Base-by-base conservation (phyloP, 768 basidiomycete species). In the Xanthoconium purpureum region DNA sequence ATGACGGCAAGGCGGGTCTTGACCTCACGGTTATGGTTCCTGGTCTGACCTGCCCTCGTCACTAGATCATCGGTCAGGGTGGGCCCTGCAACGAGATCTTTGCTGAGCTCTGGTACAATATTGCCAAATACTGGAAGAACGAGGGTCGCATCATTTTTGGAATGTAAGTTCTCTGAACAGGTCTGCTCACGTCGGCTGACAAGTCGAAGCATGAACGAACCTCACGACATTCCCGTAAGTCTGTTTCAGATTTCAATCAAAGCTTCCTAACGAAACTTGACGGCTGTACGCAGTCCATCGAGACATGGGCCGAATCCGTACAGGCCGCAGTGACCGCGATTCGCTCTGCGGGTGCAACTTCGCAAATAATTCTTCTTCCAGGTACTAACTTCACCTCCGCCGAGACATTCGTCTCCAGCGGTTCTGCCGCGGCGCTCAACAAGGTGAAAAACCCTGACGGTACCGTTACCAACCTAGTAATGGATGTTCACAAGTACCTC, bases 401-500 rank as follows among this genome's bases (percentile, higher is more conserved):
- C 1, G 63, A 68, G 44, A 77, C 77, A 0, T 84, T 83, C 57
- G 67, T 81, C 42, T 76, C 78, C 3, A 78, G 79, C 47, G 78
- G 78, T 6, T 81, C 80, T 29, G 81, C 77, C 2, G 75, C 73
- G 14, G 78, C 82, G 3, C 71, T 86, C 33, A 62, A 58, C 58
- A 73, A 62, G 42, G 77, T 83, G 37, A 73, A 47, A 6, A 81
- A 81, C 59, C 76, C 74, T 32, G 80, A 82, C 57, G 78, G 80
- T 6, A 73, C 69, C 20, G 73, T 54, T 14, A 75, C 69, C 24
- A 74, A 74, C 62, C 75, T 85, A 40, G 70, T 85, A 55, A 78
- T 85, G 61, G 84, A 86, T 61, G 82, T 84, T 3, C 84, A 85
- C 75, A 80, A 82, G 64, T 85, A 84, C 69, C 77, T 82, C 47